Base-by-base conservation (phyloP, 2,329 filamentous ascomycete species). In the Calycina herbarum region DNA sequence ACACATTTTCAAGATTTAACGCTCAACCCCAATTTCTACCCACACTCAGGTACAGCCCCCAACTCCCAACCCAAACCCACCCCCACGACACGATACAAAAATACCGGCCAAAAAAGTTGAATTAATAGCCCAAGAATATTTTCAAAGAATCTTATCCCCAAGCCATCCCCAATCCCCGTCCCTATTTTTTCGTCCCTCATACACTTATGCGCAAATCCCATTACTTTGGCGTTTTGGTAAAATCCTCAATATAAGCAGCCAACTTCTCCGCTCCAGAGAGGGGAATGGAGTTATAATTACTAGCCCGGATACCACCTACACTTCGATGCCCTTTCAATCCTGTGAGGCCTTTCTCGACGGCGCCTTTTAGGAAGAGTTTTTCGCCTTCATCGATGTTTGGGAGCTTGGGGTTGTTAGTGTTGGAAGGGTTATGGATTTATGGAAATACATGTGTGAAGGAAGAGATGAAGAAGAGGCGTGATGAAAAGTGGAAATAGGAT, bases 261-360 rank as follows among this genome's bases (percentile, higher is more conserved):
- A 94, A 81, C 77, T 89, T 89, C 78, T 91, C 81, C 0, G 87
- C 89, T 0, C 86, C 89, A 51, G 86, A 84, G 0, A 89, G 75
- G 0, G 90, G 78, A 54, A 97, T 89, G 1, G 92, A 90, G 79
- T 97, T 97, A 80, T 97, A 98, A 77, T 95, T 97, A 78, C 86
- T 91, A 24, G 89, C 90, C 15, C 94, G 86, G 67, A 97, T 94
- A 33, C 94, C 94, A 17, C 93, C 92, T 1, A 98, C 89, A 66
- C 86, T 91, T 67, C 94, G 85, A 77, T 98, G 94, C 0, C 94
- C 94, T 81, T 96, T 97, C 56, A 97, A 81, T 0, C 93, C 94
- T 31, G 88, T 86, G 29, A 97, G 81, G 0, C 90, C 87, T 62
- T 82, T 82, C 67, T 85, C 85, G 66, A 89, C 86, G 1, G 88